Conservation (phyloP, 148 eudicot species). For the Bassia scoparia region DNA sequence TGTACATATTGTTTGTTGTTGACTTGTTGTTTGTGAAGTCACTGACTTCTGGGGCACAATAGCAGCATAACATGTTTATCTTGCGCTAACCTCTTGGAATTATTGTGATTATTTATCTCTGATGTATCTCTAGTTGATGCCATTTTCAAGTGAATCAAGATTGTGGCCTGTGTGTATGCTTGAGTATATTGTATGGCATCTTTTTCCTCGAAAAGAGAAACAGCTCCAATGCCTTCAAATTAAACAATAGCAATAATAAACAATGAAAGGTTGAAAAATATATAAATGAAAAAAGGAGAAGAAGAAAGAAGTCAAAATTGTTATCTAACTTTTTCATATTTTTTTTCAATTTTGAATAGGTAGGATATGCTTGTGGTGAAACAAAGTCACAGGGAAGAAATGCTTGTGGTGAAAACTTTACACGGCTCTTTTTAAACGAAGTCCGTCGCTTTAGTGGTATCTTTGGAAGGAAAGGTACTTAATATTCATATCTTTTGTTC, state of each 20-base stretch:
- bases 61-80: background rate
- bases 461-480: too few species aligned
- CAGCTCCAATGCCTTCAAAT: background rate
- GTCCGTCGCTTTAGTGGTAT: too few species aligned
- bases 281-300: background rate
- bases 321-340: background rate
- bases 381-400: slow-evolving; percentile 20
- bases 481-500: too few species aligned
- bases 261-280: background rate
- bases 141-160: background rate
- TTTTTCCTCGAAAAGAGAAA: background rate
- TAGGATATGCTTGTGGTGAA: slow-evolving; percentile 30
- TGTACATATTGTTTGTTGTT: background rate
- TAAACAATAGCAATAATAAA: background rate
- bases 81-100: background rate
- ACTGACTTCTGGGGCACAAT: background rate
- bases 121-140: background rate
- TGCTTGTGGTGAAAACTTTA: too few species aligned
- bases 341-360: slow-evolving; percentile 21
- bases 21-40: slow-evolving; percentile 6
- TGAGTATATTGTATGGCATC: background rate
- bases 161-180: background rate
- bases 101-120: background rate
- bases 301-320: background rate
- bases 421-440: too few species aligned